Evolutionary conservation across 371 early-diverging fungal genomes (phyloP).

Genomic region (Caulochytrium protostelioides): DNA sequence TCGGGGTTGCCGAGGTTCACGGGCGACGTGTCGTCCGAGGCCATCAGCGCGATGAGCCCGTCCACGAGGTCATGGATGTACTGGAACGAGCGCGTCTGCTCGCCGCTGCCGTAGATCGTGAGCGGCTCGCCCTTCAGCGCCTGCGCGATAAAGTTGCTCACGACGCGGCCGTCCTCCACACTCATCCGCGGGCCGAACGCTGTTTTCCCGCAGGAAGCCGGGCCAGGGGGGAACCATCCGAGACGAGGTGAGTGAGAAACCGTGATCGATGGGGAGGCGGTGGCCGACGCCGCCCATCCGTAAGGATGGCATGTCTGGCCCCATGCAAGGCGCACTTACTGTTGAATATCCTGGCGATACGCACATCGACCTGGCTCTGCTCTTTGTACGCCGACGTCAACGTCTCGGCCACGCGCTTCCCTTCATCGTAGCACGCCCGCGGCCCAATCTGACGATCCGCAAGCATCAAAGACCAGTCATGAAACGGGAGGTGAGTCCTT

Average conservation of each 20-base stretch:
- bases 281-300: conserved; percentile 7
- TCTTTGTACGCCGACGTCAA: conserved; percentile 58
- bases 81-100: conserved; percentile 69
- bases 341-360: conserved; percentile 69
- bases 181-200: conserved; percentile 72
- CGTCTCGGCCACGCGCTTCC: conserved; percentile 71
- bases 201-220: conserved; percentile 8
- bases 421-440: conserved; percentile 78
- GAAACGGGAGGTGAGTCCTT: too few species aligned
- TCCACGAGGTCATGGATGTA: conserved; percentile 73
- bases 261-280: conserved; percentile 1
- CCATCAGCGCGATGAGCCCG: conserved; percentile 59
- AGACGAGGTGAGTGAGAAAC: too few species aligned
- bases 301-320: neutral
- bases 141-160: conserved; percentile 76
- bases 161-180: conserved; percentile 65
- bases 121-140: conserved; percentile 50
- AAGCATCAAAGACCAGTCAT: too few species aligned
- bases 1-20: conserved; percentile 73
- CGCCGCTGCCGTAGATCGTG: conserved; percentile 64
- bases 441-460: conserved; percentile 36
- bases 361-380: conserved; percentile 57
- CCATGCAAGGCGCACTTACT: conserved; percentile 1
- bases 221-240: too few species aligned
- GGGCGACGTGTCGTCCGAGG: conserved; percentile 43